Conservation (phyloP, 2,329 filamentous ascomycete genomes). For the Emergomyces africanus region DNA sequence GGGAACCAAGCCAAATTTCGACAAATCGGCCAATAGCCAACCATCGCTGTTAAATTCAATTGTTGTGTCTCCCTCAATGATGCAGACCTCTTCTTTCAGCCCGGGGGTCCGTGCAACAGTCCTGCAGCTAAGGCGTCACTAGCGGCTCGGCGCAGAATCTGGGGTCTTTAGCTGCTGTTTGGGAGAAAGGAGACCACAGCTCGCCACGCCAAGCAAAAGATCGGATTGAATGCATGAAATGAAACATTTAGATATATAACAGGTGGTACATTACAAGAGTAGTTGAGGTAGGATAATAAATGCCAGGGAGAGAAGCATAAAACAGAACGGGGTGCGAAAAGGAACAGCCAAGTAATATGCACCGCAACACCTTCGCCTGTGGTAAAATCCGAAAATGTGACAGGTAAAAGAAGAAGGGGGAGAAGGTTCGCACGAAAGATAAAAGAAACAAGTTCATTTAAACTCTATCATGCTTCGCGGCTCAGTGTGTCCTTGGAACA, state of each 20-base stretch:
- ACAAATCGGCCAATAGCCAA: background rate
- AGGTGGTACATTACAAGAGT: background rate
- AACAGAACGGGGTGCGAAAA: background rate
- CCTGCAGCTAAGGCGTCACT: background rate
- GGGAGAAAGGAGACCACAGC: background rate
- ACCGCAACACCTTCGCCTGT: background rate
- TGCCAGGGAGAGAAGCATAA: background rate
- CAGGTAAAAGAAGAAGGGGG: background rate
- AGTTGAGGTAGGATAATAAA: background rate
- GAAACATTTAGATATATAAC: background rate
- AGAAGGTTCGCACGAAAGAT: background rate
- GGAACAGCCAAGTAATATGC: background rate
- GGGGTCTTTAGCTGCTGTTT: background rate
- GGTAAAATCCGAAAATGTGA: background rate
- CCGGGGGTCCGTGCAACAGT: background rate
- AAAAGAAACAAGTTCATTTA: background rate
- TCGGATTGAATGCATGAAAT: background rate
- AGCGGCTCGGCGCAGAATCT: background rate
- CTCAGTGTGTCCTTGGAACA: background rate
- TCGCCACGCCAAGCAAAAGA: background rate
- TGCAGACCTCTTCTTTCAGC: background rate
- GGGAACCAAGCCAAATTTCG: background rate
- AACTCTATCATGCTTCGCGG: background rate
- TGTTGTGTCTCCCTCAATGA: background rate
- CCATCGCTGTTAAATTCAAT: background rate